Conservation (phyloP, 148 eudicot species). For the Selenicereus undatus region DNA sequence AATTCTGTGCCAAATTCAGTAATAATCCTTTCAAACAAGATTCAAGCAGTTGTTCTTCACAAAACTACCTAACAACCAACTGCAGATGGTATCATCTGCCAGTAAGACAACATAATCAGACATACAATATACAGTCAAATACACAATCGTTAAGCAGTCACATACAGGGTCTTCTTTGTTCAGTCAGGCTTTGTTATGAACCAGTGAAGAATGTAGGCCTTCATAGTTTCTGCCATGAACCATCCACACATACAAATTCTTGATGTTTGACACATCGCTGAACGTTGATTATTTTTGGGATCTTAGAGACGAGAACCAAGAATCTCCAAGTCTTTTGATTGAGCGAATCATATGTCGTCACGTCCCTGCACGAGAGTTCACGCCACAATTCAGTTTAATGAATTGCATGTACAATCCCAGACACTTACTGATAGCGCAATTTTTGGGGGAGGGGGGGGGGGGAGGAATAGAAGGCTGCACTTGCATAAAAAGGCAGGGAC, state of each 20-base stretch:
- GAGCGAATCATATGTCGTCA: background rate
- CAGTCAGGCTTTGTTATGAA: conserved; percentile 7
- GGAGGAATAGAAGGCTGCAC: background rate
- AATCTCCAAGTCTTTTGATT: background rate
- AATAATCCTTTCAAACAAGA: background rate
- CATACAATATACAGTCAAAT: conserved; percentile 22
- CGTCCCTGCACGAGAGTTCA: conserved; percentile 17
- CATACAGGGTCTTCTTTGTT: conserved; percentile 3
- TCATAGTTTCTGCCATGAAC: background rate
- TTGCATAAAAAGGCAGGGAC: background rate
- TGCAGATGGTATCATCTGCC: conserved; percentile 24
- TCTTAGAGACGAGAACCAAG: background rate
- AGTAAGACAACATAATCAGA: conserved; percentile 10
- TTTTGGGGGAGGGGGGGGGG: too few species aligned
- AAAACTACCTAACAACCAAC: background rate
- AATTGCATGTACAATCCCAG: background rate
- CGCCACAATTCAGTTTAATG: background rate
- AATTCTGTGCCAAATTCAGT: conserved; percentile 5
- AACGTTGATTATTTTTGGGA: background rate
- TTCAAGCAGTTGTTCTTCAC: background rate
- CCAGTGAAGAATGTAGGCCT: conserved; percentile 5
- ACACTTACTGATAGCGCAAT: background rate
- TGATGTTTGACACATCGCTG: background rate
- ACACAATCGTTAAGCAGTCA: conserved; percentile 1
- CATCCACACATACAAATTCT: background rate